These are phyloP conservation scores for Chaetomiaceae sp. DNA, from an alignment of 2,329 filamentous ascomycete species.

Conservation along the genomic window DNA sequence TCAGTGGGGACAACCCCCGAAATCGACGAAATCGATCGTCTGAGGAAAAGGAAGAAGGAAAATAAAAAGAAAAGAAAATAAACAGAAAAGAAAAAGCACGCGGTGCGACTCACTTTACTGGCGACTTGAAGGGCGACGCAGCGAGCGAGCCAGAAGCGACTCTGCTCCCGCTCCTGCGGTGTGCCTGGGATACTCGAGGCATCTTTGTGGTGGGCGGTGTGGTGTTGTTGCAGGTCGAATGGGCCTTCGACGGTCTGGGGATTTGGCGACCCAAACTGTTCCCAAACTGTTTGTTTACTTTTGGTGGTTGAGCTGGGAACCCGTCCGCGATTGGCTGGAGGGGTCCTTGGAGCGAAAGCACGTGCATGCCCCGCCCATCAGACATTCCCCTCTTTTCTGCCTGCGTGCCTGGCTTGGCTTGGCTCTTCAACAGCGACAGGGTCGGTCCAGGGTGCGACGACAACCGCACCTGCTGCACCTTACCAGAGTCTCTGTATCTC, in stretches of 20 bases:
- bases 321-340: slow-evolving; percentile 14
- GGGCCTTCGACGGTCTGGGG: not conserved
- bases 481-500: too few relatives aligned
- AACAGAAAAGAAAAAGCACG: not conserved
- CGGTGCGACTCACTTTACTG: slow-evolving; percentile 46
- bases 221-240: slow-evolving; percentile 5
- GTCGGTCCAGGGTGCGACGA: too few relatives aligned
- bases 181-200: slow-evolving; percentile 54
- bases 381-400: not conserved
- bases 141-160: slow-evolving; percentile 43
- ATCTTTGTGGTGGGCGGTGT: slow-evolving; percentile 32
- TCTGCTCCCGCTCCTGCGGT: slow-evolving; percentile 46
- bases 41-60: too few relatives aligned
- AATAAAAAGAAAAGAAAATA: not conserved
- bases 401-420: too few relatives aligned
- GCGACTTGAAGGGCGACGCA: slow-evolving; percentile 53
- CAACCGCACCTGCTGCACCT: too few relatives aligned
- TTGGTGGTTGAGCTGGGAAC: slow-evolving; percentile 10
- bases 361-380: slow-evolving; percentile 6
- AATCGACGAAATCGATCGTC: too few relatives aligned
- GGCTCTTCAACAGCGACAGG: too few relatives aligned
- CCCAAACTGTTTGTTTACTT: slow-evolving; percentile 28
- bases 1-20: too few relatives aligned
- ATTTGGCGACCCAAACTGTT: slow-evolving; percentile 8
- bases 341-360: slow-evolving; percentile 3